Percentiles rank a stretch among this genome's conserved stretches.
Conservation (phyloP, 208 protist genomes). For the Phytomonas francai region DNA sequence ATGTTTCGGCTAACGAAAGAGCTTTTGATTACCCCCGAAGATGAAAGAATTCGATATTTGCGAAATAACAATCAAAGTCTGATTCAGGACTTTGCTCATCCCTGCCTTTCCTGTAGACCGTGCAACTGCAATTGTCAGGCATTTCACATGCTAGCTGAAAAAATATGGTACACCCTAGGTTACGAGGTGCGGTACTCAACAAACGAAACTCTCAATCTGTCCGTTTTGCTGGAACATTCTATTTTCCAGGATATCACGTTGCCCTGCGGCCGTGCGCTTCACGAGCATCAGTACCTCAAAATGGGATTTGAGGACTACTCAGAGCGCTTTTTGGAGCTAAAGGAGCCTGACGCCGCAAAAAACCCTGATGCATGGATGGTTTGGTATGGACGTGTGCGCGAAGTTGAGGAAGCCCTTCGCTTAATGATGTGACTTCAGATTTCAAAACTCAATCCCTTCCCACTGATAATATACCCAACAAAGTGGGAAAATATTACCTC, state of each 20-base stretch:
- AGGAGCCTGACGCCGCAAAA: constrained; percentile 56
- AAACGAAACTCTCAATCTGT: constrained; percentile 16
- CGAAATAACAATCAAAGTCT: constrained; percentile 69
- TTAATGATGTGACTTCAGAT: background rate
- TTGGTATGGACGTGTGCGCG: constrained; percentile 57
- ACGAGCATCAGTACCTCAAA: constrained; percentile 28
- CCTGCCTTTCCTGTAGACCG: constrained; percentile 15
- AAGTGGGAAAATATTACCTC: background rate
- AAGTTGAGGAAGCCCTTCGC: constrained; percentile 13
- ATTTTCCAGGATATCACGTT: constrained; percentile 21
- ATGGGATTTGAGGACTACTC: constrained; percentile 78
- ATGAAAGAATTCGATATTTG: constrained; percentile 63
- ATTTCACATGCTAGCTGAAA: constrained; percentile 21
- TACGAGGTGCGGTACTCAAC: constrained; percentile 66
- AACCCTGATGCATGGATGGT: constrained; percentile 61
- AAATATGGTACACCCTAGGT: constrained; percentile 57
- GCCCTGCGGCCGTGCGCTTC: constrained; percentile 47
- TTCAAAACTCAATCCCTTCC: background rate
- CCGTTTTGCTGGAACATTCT: constrained; percentile 9
- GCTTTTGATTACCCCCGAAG: constrained; percentile 59
- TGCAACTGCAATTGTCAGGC: background rate
- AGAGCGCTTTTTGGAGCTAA: constrained; percentile 64
- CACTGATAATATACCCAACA: background rate
- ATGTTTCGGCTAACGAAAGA: constrained; percentile 34
- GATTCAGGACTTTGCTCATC: constrained; percentile 60